Base-by-base conservation (phyloP, 202 grass and related monocot species). In the Miscanthus sacchariflorus region DNA sequence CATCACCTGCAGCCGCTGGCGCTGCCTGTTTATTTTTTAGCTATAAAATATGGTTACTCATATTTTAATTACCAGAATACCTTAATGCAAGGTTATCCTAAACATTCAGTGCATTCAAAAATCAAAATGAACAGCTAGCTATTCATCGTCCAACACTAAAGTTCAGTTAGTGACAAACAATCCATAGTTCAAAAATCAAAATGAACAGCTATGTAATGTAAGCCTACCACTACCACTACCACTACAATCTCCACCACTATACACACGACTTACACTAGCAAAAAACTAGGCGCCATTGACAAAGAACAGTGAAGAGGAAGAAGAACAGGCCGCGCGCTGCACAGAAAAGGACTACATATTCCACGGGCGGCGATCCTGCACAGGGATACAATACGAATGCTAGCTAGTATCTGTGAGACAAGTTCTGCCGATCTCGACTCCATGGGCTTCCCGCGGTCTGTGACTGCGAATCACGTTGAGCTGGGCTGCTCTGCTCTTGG, bases 361-460 rank as follows among this genome's bases (percentile, higher is more conserved):
- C 59, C 23, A 77, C 61, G 23, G 23, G n/a, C 61, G 19, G 19
- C 44, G 7, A 30, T 67, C 36, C 70, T 76, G 45, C 71, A 44
- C 24, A 87, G 45, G 56, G 50, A 50, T 36, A 35, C 11, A 12
- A 56, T 33, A 38, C 36, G 36, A 38, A 38, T 38, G 35, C 35
- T 36, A 5, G 77, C 64, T 71, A 95, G 44, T 82, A 92, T 88
- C 89, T 86, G 48, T 65, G 58, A 12, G 48, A 61, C 21, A 70
- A 28, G 63, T 74, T 88, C 71, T 93, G 92, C 69, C 40, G 83
- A 42, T 88, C 84, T 68, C 82, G 75, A 86, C 82, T 91, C 94
- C 92, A 92, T 19, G 86, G 88, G 2, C 74, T 81, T 65, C 77
- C 90, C 28, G 89, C 21, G 4, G 84, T 45, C 45, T 81, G 79